Evolutionary conservation across 306 rosid species (phyloP), one percentile per base, ranked within the genome.

Genomic region (Rosa rugosa): DNA sequence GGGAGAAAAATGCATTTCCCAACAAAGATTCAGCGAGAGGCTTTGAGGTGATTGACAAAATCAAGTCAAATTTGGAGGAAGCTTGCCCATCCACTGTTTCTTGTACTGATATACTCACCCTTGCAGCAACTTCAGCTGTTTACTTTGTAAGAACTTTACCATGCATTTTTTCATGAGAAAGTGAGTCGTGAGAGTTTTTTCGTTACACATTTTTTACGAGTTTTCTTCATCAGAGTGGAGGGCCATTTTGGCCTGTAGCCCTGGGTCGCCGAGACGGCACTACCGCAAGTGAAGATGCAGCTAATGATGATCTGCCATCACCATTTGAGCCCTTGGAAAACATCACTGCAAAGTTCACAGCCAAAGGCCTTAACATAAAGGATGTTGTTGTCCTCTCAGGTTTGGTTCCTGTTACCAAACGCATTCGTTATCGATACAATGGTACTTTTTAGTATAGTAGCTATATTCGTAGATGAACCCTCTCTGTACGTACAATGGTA

Each of bases 31-130:
- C 97, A 79, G 69, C 72, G 8, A 87, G 97, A 90, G 99, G 99
- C 45, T 91, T 81, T 68, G 97, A 93, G 64, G 90, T 91, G n/a
- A 93, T 91, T 79, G 98, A 93, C 75, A 81, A 69, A 54, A 95
- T 95, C 54, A 95, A 95, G 68, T 79, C 98, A 77, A 79, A 44
- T 10, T 68, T 95, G 71, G 96, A 93, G 87, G 83, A 77, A 56
- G 92, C 86, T 51, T 95, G 99, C 78, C 99, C 99, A 71, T 86
- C 88, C 60, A 86, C 87, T 5, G 99, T 91, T 54, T 95, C 99
- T 72, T 95, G 99, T 64, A 84, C 96, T 68, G 99, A 93, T 85
- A 82, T 93, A 70, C 69, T 93, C 27, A 70, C 99, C 76, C 91
- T 95, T 17, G 97, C 90, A 5, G 87, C 96, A 1, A 93, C 97